Evolutionary conservation across 2,329 filamentous ascomycete genomes (phyloP).

Genomic region (Trichoderma semiorbis): DNA sequence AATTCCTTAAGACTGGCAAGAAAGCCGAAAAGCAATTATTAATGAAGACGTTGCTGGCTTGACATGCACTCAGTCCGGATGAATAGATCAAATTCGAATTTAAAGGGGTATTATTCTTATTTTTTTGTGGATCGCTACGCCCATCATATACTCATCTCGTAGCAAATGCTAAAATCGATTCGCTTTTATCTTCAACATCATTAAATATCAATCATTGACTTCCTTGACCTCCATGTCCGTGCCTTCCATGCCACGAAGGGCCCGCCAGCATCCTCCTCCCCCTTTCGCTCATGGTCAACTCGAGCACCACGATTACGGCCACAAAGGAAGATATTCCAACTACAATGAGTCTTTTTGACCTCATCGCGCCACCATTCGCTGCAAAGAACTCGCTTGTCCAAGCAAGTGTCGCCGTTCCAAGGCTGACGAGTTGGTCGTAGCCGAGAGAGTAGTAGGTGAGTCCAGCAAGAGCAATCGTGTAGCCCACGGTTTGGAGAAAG

Average conservation of each 20-base stretch:
- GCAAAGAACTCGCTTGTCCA: conserved; percentile 17
- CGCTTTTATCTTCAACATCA: not conserved
- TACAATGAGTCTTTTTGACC: conserved; percentile 16
- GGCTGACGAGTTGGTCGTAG: conserved; percentile 33
- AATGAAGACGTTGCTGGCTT: not conserved
- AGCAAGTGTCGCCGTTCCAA: conserved; percentile 15
- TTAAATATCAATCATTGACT: not conserved
- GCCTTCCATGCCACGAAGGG: not conserved
- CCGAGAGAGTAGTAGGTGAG: conserved; percentile 49
- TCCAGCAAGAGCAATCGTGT: conserved; percentile 62
- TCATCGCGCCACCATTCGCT: conserved; percentile 6
- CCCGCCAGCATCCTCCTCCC: not conserved
- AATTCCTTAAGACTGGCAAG: not conserved
- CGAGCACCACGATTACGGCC: conserved; percentile 27
- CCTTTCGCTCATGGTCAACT: conserved; percentile 10
- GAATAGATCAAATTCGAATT: not conserved
- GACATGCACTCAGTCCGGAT: not conserved
- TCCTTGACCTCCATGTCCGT: not conserved
- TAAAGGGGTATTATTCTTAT: not conserved
- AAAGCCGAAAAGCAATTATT: not conserved
- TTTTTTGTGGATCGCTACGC: not conserved
- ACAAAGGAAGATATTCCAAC: conserved; percentile 24
- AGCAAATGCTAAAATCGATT: not conserved
- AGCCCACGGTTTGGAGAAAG: conserved; percentile 70
- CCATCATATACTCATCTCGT: not conserved